These are phyloP conservation scores for Thielaviopsis populi DNA, from an alignment of 2,329 filamentous ascomycete genomes.

Conservation along the genomic window DNA sequence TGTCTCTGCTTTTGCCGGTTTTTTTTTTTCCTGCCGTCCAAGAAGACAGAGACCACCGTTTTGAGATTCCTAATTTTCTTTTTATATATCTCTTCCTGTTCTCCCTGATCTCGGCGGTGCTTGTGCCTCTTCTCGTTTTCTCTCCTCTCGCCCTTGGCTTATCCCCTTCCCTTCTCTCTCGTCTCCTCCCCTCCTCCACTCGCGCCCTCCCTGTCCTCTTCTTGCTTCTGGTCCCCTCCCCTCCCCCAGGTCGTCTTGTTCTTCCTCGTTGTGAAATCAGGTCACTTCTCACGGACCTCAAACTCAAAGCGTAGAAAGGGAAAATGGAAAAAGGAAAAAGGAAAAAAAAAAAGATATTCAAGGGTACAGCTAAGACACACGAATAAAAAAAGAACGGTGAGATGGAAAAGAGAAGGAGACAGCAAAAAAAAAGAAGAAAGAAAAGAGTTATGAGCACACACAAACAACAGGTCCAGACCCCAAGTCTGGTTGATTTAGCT, in stretches of 20 bases:
- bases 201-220: neutral
- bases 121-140: neutral
- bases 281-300: neutral
- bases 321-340: neutral
- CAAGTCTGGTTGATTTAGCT: neutral
- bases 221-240: neutral
- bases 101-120: neutral
- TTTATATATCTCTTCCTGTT: neutral
- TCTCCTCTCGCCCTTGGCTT: too few relatives aligned
- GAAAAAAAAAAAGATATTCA: conserved; percentile 4
- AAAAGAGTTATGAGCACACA: neutral
- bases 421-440: neutral
- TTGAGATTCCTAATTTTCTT: neutral
- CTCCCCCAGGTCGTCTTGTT: neutral
- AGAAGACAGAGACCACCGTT: too few relatives aligned
- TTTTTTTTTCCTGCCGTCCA: too few relatives aligned
- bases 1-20: too few relatives aligned
- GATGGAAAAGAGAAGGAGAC: neutral
- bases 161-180: neutral
- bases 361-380: neutral
- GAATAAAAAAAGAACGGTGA: neutral
- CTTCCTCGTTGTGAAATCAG: neutral
- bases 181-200: neutral
- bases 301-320: neutral
- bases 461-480: neutral